These are phyloP conservation scores for Cystofilobasidium ferigula DNA, from an alignment of 768 basidiomycete species.

Conservation along the genomic window DNA sequence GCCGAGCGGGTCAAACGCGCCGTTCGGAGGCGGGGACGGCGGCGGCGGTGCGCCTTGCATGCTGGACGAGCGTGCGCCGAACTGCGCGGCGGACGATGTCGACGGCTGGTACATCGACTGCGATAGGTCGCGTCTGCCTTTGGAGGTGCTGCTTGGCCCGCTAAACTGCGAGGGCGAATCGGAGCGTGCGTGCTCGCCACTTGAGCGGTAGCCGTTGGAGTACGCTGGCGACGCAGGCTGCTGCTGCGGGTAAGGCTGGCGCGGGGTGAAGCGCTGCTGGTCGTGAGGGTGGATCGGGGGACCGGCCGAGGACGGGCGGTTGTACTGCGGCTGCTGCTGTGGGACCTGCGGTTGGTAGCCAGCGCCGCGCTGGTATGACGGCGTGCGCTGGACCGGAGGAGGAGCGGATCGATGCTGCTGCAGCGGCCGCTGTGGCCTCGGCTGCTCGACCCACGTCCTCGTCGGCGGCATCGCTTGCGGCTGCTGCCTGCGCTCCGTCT, in stretches of 20 bases:
- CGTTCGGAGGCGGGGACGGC: not conserved
- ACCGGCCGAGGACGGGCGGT: slow-evolving; percentile 1
- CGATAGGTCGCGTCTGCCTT: not conserved
- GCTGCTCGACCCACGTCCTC: slow-evolving; percentile 35
- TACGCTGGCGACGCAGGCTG: not conserved
- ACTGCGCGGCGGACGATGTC: not conserved
- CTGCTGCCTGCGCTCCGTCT: slow-evolving; percentile 43
- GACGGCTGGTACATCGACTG: slow-evolving; percentile 17
- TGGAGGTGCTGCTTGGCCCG: not conserved
- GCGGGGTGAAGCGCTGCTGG: slow-evolving; percentile 3
- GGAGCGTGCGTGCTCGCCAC: not conserved
- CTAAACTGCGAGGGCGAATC: not conserved
- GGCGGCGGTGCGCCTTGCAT: not conserved
- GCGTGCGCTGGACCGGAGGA: slow-evolving; percentile 7
- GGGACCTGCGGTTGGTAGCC: slow-evolving; percentile 36
- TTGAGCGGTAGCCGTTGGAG: not conserved
- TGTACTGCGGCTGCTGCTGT: slow-evolving; percentile 4
- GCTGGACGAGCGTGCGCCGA: not conserved
- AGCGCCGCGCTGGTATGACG: not conserved
- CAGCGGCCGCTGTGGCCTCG: slow-evolving; percentile 38
- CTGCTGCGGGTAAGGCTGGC: not conserved
- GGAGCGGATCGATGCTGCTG: slow-evolving; percentile 3
- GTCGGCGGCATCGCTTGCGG: slow-evolving; percentile 50
- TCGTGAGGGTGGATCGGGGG: too few relatives aligned
- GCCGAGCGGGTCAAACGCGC: slow-evolving; percentile 14